These are phyloP conservation scores for Escallonia herrerae DNA, from an alignment of 129 eudicot species.

Conservation along the genomic window DNA sequence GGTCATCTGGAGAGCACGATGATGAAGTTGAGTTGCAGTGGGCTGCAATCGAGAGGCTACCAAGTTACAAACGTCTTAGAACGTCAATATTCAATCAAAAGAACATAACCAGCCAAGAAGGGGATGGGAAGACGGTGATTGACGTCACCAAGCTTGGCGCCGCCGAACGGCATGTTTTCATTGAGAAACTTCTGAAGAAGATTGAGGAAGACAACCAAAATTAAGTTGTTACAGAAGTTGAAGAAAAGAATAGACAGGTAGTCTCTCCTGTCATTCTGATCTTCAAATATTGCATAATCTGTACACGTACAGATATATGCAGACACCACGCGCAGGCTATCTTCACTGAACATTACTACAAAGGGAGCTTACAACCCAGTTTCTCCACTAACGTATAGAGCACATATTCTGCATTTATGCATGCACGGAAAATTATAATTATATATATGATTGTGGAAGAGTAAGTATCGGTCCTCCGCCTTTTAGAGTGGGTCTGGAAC, in stretches of 20 bases:
- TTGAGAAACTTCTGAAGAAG: constrained; percentile 10
- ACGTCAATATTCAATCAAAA: constrained; percentile 2
- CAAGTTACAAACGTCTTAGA: constrained; percentile 6
- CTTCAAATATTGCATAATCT: neutral
- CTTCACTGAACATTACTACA: too few species aligned
- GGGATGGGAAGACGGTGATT: neutral
- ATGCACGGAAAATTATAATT: neutral
- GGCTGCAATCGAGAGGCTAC: constrained; percentile 18
- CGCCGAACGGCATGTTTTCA: constrained; percentile 7
- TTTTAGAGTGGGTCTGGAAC: constrained; percentile 12
- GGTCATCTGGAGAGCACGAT: neutral
- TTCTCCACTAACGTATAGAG: too few species aligned
- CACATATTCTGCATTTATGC: neutral
- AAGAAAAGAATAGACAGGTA: constrained; percentile 13
- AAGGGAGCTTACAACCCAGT: too few species aligned
- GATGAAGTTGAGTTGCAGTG: constrained; percentile 13
- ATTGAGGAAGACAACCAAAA: constrained; percentile 13
- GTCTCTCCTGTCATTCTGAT: constrained; percentile 1
- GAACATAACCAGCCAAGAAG: neutral
- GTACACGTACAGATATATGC: too few species aligned
- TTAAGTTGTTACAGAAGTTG: constrained; percentile 7
- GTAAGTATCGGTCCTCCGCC: too few species aligned
- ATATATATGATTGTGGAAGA: too few species aligned
- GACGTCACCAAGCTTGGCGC: constrained; percentile 7
- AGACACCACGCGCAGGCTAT: neutral